These are phyloP conservation scores for Phanerochaete sordida DNA, from an alignment of 768 basidiomycete genomes.

Conservation along the genomic window DNA sequence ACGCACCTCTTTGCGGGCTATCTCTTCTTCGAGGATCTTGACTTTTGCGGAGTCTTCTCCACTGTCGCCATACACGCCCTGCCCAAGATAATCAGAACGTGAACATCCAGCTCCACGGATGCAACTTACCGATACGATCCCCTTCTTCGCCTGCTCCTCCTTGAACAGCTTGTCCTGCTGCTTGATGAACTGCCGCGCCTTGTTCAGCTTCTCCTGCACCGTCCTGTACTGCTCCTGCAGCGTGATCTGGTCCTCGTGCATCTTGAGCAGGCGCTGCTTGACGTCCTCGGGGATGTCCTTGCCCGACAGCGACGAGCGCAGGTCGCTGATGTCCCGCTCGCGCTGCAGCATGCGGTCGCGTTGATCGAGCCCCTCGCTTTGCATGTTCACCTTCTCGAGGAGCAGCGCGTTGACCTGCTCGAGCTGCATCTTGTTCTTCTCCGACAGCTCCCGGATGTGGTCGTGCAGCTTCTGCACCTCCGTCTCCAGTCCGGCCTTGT, in stretches of 20 bases:
- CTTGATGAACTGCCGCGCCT: slow-evolving; percentile 91
- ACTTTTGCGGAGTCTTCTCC: slow-evolving; percentile 41
- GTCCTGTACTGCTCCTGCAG: slow-evolving; percentile 72
- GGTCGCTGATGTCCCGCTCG: slow-evolving; percentile 83
- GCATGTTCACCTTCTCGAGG: slow-evolving; percentile 87
- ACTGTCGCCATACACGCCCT: slow-evolving; percentile 69
- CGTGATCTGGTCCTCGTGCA: slow-evolving; percentile 76
- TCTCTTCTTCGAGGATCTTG: slow-evolving; percentile 33
- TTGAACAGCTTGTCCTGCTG: slow-evolving; percentile 87
- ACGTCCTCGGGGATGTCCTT: slow-evolving; percentile 82
- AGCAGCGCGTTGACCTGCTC: slow-evolving; percentile 85
- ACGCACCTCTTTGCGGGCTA: slow-evolving; percentile 47
- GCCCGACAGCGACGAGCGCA: slow-evolving; percentile 72
- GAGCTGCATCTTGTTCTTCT: slow-evolving; percentile 88
- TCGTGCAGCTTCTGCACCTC: slow-evolving; percentile 63
- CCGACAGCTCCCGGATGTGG: slow-evolving; percentile 65
- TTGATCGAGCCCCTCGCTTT: slow-evolving; percentile 87
- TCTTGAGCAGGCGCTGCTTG: slow-evolving; percentile 64
- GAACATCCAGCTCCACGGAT: neutral
- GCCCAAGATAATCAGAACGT: neutral
- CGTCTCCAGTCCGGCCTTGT: slow-evolving; percentile 71
- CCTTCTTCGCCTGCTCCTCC: slow-evolving; percentile 66
- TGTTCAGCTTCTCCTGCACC: slow-evolving; percentile 69
- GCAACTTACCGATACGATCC: slow-evolving; percentile 41
- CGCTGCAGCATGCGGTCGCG: slow-evolving; percentile 83